Evolutionary conservation across 2,329 filamentous ascomycete genomes (phyloP), one percentile per base, ranked within the genome.

Genomic region (Cladorrhinum sp.): DNA sequence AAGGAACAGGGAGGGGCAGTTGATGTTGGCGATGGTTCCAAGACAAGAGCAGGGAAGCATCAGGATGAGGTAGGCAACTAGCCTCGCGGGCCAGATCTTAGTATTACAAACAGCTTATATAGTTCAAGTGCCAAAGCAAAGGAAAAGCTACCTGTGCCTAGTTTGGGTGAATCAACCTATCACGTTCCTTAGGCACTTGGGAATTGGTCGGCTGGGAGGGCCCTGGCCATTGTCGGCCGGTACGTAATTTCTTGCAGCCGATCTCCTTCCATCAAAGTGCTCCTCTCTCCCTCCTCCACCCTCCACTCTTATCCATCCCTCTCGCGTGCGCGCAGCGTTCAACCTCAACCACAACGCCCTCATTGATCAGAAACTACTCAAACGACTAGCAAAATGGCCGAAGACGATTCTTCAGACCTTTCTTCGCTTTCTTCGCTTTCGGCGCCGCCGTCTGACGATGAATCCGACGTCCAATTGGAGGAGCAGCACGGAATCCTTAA

Each of bases 371-470:
- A 52, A 61, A 64, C 52, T 57, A 49, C 42, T 53, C 46, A 46
- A 28, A 28, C 26, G 26, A 28, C 26, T 9, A 9, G 52, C 60
- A 79, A 72, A 72, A 86, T 86, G 83, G 76, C 84, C 63, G 83
- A 83, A 68, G 82, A 86, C 71, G 84, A 86, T 65, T 86, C 83
- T 59, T 88, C 85, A 49, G 85, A 87, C 59, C 79, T 88, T 60
- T 87, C 86, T 33, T 82, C 80, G 3, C 72, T 80, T 52, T 79
- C 79, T 3, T 72, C 71, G n/a, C 63, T 74, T 7, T 72, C 69
- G 51, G 82, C 75, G 46, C 76, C 74, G 3, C 77, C 78, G 18
- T 75, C 81, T n/a, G 85, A 86, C 50, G 80, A 80, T 58, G 79
- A 82, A 65, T 74, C 76, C 61, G 82, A 84, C 63, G 73, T 80